Conservation (phyloP, 495 filamentous ascomycete genomes). For the Coniosporium apollinis region DNA sequence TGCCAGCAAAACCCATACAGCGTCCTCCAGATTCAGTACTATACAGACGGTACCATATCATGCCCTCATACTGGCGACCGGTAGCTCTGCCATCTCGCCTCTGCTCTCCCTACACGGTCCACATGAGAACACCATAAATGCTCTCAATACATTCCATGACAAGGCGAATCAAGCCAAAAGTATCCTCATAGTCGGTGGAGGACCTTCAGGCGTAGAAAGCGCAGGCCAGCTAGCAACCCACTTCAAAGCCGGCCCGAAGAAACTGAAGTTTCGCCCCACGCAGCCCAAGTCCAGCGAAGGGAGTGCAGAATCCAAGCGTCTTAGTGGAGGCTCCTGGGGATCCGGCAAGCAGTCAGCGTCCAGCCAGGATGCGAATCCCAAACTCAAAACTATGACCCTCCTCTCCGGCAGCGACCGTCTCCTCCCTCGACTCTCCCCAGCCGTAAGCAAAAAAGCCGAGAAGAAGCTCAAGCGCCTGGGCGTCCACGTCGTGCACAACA, state of each 20-base stretch:
- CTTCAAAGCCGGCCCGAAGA: constrained; percentile 7
- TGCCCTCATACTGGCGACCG: constrained; percentile 19
- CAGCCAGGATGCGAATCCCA: too few species aligned
- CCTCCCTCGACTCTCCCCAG: constrained; percentile 4
- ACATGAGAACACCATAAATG: constrained; percentile 14
- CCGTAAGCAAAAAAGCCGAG: constrained; percentile 8
- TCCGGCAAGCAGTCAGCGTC: too few species aligned
- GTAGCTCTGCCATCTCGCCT: constrained; percentile 11
- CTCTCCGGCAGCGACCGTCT: constrained; percentile 9
- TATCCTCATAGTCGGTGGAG: constrained; percentile 14
- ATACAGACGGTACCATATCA: constrained; percentile 15
- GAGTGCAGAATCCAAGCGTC: too few species aligned
- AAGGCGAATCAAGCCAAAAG: constrained; percentile 8
- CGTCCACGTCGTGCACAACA: constrained; percentile 12
- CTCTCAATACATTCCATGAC: constrained; percentile 13
- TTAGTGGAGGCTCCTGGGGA: too few species aligned
- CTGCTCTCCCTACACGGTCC: constrained; percentile 17
- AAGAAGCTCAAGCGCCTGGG: constrained; percentile 10
- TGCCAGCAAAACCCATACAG: too few species aligned
- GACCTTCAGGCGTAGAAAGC: constrained; percentile 14
- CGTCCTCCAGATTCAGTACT: neutral
- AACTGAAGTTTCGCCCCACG: too few species aligned
- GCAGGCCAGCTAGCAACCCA: constrained; percentile 15
- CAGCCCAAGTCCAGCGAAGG: too few species aligned
- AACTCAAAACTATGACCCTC: too few species aligned